These are phyloP conservation scores for Exophiala calicioides DNA, from an alignment of 2,329 filamentous ascomycete genomes.

Conservation along the genomic window DNA sequence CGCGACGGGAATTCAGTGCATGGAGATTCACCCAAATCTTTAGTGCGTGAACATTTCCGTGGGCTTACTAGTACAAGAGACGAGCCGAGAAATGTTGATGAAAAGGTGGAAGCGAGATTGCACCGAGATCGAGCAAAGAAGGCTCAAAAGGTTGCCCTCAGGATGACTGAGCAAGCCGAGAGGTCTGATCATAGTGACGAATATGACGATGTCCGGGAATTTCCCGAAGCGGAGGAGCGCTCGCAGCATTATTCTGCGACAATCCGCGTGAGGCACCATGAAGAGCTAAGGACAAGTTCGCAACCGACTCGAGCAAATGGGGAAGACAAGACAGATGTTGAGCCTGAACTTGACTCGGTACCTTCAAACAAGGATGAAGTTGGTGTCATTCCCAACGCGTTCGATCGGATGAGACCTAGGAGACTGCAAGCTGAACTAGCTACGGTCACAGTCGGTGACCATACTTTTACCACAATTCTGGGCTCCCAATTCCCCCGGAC, in stretches of 20 bases:
- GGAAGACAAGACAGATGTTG: no score
- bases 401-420: constrained; percentile 65
- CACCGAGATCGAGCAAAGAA: constrained; percentile 5
- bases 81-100: constrained; percentile 6
- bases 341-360: constrained; percentile 30
- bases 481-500: constrained; percentile 54
- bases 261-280: constrained; percentile 31
- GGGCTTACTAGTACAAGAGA: constrained; percentile 26
- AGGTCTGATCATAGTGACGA: constrained; percentile 5
- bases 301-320: no score
- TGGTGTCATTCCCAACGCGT: constrained; percentile 60
- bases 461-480: constrained; percentile 66
- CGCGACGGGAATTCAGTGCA: constrained; percentile 12
- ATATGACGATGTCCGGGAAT: constrained; percentile 16
- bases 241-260: constrained; percentile 24
- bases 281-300: background rate
- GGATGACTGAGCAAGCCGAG: constrained; percentile 11
- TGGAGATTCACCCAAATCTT: constrained; percentile 2
- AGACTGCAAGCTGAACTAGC: constrained; percentile 65
- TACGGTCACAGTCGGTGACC: constrained; percentile 72
- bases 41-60: constrained; percentile 24
- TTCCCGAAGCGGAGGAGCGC: constrained; percentile 21
- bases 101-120: constrained; percentile 9
- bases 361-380: constrained; percentile 32
- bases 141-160: constrained; percentile 16